phyloP scores from a whole-genome alignment of 2,329 filamentous ascomycete genomes.

The Hypocrella siamensis region DNA sequence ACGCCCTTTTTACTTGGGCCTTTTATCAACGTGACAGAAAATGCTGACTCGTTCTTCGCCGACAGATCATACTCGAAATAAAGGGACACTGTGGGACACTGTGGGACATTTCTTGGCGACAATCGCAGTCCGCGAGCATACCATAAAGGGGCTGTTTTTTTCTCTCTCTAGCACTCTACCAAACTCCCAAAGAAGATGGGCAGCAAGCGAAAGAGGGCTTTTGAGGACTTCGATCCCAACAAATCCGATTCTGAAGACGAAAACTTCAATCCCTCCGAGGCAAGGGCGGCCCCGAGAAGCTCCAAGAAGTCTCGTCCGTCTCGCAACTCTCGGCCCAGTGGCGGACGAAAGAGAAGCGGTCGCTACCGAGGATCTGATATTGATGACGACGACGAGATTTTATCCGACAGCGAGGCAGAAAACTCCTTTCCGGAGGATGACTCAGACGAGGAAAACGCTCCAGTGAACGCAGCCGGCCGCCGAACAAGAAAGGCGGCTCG shows the following conservation, averaged over 20 bases:
- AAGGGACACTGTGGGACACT: too few species aligned
- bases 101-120: too few species aligned
- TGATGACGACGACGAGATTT: conserved; percentile 41
- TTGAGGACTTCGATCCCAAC: conserved; percentile 48
- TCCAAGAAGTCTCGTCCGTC: conserved; percentile 26
- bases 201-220: conserved; percentile 39
- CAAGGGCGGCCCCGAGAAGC: conserved; percentile 21
- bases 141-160: too few species aligned
- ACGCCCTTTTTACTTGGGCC: too few species aligned
- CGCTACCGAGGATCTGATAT: conserved; percentile 46
- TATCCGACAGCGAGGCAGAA: conserved; percentile 37
- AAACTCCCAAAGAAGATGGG: too few species aligned
- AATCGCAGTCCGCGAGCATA: too few species aligned
- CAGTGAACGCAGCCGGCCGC: conserved; percentile 31
- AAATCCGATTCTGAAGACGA: conserved; percentile 51
- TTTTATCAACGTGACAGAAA: too few species aligned
- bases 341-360: conserved; percentile 17
- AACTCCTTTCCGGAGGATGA: conserved; percentile 30
- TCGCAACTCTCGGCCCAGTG: conserved; percentile 14
- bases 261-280: conserved; percentile 43
- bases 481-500: conserved; percentile 31
- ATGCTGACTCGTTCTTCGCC: too few species aligned
- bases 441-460: conserved; percentile 20
- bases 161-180: too few species aligned
- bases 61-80: too few species aligned